These are phyloP conservation scores for Colletotrichum trifolii DNA, from an alignment of 2,329 filamentous ascomycete species.

Conservation along the genomic window DNA sequence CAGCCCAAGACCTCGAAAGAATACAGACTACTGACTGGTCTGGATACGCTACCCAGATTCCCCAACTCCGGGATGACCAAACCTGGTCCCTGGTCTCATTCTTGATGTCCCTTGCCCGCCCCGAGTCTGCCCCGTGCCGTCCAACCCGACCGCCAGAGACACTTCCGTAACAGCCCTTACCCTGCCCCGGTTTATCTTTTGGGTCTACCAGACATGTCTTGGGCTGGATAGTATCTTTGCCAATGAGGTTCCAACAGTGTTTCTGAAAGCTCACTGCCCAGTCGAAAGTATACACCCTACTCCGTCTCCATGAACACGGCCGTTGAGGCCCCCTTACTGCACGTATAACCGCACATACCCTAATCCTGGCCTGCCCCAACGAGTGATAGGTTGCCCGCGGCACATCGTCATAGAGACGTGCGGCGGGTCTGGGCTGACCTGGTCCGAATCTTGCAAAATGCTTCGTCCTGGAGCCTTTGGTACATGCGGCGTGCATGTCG, in stretches of 20 bases:
- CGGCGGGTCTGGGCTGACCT: slow-evolving; percentile 31
- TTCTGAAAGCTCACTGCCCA: slow-evolving; percentile 33
- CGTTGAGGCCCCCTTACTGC: slow-evolving; percentile 27
- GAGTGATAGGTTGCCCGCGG: slow-evolving; percentile 30
- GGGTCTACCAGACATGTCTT: slow-evolving; percentile 35
- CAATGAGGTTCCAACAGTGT: slow-evolving; percentile 16
- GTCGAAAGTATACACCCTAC: slow-evolving; percentile 27
- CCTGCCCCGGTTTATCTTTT: slow-evolving; percentile 35
- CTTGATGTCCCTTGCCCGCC: slow-evolving; percentile 13
- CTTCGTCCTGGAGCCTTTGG: too few relatives aligned
- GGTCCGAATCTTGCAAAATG: slow-evolving; percentile 4
- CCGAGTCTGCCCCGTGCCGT: slow-evolving; percentile 22
- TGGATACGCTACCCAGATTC: slow-evolving; percentile 19
- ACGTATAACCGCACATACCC: slow-evolving; percentile 13
- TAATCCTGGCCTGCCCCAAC: slow-evolving; percentile 32
- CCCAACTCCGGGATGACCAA: slow-evolving; percentile 31
- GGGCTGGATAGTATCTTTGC: slow-evolving; percentile 23
- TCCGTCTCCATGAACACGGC: slow-evolving; percentile 11
- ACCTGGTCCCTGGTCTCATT: slow-evolving; percentile 1
- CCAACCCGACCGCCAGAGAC: slow-evolving; percentile 26
- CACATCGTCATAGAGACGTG: slow-evolving; percentile 24
- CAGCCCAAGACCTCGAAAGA: slow-evolving; percentile 3
- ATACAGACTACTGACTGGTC: slow-evolving; percentile 4
- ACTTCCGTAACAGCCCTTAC: slow-evolving; percentile 27
- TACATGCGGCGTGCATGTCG: slow-evolving; percentile 14